Evolutionary conservation across 768 basidiomycete species (phyloP), one percentile per base, ranked within the genome.

Genomic region (Psilocybe cyanescens): DNA sequence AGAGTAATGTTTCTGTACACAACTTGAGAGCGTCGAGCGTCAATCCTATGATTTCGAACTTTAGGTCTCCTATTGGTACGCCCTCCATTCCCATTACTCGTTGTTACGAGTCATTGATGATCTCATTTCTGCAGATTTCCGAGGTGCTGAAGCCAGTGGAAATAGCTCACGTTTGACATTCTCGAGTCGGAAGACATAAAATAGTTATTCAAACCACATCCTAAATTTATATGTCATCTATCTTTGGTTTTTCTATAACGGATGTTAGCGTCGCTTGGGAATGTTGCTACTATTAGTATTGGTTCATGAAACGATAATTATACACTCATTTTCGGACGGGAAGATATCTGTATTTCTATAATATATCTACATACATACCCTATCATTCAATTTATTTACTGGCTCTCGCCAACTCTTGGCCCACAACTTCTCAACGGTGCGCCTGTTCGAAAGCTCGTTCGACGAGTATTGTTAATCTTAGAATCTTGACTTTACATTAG

Each of bases 41-140:
- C 57, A 82, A 86, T 63, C 83, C 80, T 45, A 73, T 88, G 74
- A 80, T 90, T 52, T 78, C 85, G 63, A 83, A 85, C 64, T 91
- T 85, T 75, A 88, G 81, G 47, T 90, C 88, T 24, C 90, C 90
- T 1, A 87, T 91, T 55, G 86, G 89, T 91, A 62, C 17, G 79
- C 74, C 46, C 39, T 58, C 3, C 14, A 17, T 31, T 52, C 3
- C 2, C 48, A 5, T 51, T 30, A 17, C 17, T 28, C 4, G 9
- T 9, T 24, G 14, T 24, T 52, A 11, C n/a, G 16, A 16, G 19
- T 59, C 47, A 50, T 31, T 50, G n/a, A 54, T 9, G 59, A 45
- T 55, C 45, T 39, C 4, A 24, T 46, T 53, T 51, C 7, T 61
- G 46, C 48, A 75, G 72, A 76, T 53, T 61, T 77, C 56, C 47